Percentiles rank a stretch among this genome's conserved stretches.
Evolutionary conservation across 768 basidiomycete species (phyloP).

Genomic region (Russula vinacea): DNA sequence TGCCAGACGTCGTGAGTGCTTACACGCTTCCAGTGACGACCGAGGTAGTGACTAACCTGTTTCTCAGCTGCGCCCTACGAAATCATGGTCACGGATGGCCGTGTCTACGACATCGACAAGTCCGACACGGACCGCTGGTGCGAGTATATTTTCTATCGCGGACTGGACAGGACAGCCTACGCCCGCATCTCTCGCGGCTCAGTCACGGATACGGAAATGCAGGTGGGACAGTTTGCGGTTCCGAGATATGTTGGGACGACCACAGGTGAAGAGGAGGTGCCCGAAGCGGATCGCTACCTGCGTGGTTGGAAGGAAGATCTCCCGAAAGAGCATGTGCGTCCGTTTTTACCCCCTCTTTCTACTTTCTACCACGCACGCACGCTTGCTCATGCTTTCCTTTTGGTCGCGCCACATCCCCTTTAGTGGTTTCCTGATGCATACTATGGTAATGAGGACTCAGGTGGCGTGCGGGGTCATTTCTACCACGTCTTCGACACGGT

Average conservation of each 20-base stretch:
- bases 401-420: neutral
- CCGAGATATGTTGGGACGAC: constrained; percentile 51
- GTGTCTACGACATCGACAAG: constrained; percentile 74
- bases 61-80: constrained; percentile 68
- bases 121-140: constrained; percentile 78
- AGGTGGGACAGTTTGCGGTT: constrained; percentile 80
- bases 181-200: constrained; percentile 77
- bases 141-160: constrained; percentile 87
- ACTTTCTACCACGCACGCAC: neutral
- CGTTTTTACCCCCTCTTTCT: neutral
- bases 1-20: constrained; percentile 54
- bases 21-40: constrained; percentile 1
- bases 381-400: neutral
- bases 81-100: constrained; percentile 71
- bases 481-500: constrained; percentile 79
- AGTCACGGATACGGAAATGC: constrained; percentile 88
- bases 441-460: constrained; percentile 50
- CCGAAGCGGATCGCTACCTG: constrained; percentile 59
- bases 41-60: constrained; percentile 7
- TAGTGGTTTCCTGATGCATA: constrained; percentile 80
- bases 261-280: constrained; percentile 58
- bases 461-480: constrained; percentile 65
- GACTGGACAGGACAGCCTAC: constrained; percentile 75
- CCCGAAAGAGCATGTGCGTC: constrained; percentile 57
- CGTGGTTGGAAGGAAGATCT: constrained; percentile 65